A percentile compares a stretch with the other conserved stretches of the same genome.
phyloP scores from a whole-genome alignment of 106 monocot species.

The Allium fistulosum region DNA sequence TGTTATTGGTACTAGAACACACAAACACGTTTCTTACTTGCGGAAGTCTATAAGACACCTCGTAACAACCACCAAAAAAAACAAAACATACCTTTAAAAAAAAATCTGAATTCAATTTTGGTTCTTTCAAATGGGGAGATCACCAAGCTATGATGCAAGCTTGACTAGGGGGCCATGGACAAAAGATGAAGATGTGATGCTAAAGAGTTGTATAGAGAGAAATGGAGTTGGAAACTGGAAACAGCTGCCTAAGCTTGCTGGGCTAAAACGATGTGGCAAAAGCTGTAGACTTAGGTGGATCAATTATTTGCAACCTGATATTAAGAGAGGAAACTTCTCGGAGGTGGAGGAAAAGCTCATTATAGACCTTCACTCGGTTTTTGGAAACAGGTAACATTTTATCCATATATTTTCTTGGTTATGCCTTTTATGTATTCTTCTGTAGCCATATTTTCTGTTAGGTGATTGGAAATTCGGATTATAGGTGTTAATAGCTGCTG shows the following conservation, averaged over 20 bases:
- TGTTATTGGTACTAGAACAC: too few relatives aligned
- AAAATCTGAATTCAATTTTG: too few relatives aligned
- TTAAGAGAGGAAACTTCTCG: slow-evolving; percentile 2
- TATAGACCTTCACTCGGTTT: background rate
- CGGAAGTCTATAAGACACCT: too few relatives aligned
- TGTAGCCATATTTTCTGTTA: background rate
- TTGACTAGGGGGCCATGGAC: slow-evolving; percentile 34
- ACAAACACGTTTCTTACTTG: too few relatives aligned
- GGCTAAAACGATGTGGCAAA: slow-evolving; percentile 2
- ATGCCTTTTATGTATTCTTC: too few relatives aligned
- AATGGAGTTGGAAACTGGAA: slow-evolving; percentile 24
- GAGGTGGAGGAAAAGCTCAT: background rate
- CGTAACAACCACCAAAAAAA: too few relatives aligned
- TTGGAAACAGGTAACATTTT: background rate
- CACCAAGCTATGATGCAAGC: background rate
- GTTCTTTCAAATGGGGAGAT: slow-evolving; percentile 1
- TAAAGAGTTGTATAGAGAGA: slow-evolving; percentile 18
- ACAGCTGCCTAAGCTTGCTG: slow-evolving; percentile 27
- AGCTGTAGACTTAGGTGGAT: slow-evolving; percentile 8
- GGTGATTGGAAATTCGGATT: too few relatives aligned
- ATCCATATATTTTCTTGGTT: background rate
- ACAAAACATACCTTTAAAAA: too few relatives aligned
- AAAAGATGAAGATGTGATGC: slow-evolving; percentile 27
- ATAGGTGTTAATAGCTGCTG: background rate
- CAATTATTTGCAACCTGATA: slow-evolving; percentile 2